Base-by-base conservation (phyloP, 169 alveolate species). In the Eimeria acervulina region DNA sequence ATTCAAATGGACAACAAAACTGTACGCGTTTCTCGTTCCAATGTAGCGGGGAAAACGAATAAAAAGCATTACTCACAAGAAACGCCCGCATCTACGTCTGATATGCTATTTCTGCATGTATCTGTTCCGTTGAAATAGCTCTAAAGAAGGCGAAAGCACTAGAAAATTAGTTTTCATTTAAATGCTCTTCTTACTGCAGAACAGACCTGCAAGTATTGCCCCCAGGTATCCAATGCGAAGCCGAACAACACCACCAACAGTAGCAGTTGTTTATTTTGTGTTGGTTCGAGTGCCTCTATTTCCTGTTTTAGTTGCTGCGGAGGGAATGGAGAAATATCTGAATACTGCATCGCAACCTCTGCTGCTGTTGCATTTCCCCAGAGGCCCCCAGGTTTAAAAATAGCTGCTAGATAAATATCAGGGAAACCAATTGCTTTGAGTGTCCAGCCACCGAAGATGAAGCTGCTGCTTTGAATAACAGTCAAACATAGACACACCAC, bases 401-500 rank as follows among this genome's bases (percentile, higher is more conserved):
- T 85, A 19, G 95, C 47, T 5, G 76, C 95, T 28, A 90, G 76
- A 23, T 90, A 90, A 72, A 90, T 90, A 70, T 90, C 95, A 10
- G 95, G 95, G 59, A 90, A 90, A 36, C 95, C 95, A 33, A 90
- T 80, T 10, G 95, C 95, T 52, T 90, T 90, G 6, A 80, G 31
- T 17, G 95, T 51, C 88, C 87, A 90, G 0, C 95, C 95, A 19
- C 95, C 95, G 51, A 78, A 90, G 52, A 90, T 38, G n/a, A 90
- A 90, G 28, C 88, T 80, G 4, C 68, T 90, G 5, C 51, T 33
- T 13, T 78, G 78, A 68, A 70, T 44, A 72, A 68, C 40, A 38
- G 80, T 78, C 23, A 80, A 52, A 59, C 28, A 40, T 33, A 68
- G 68, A 72, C 95, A 90, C 17, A 68, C 89, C 17, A 68, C 42